Conservation (phyloP, 1,284 basidiomycete species). For the Spongiforma sp. region DNA sequence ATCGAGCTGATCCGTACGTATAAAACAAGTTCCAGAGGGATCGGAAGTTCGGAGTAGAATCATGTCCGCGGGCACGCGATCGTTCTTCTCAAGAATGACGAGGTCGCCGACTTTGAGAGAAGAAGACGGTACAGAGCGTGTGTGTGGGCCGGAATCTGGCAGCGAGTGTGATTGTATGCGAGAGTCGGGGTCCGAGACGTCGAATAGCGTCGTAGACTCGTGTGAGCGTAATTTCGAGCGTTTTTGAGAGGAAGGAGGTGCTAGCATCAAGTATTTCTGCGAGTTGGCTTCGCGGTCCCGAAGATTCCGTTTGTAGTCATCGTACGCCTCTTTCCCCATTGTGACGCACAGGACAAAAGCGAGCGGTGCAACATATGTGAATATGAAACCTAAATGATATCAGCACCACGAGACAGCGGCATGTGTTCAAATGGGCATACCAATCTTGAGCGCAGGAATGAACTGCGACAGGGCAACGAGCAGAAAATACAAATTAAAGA, state of each 20-base stretch:
- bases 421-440: slow-evolving; percentile 46
- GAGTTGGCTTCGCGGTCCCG: slow-evolving; percentile 97
- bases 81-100: slow-evolving; percentile 94
- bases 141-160: slow-evolving; percentile 51
- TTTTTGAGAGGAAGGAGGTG: slow-evolving; percentile 49
- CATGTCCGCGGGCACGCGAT: slow-evolving; percentile 95
- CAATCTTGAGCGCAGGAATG: slow-evolving; percentile 95
- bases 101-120: slow-evolving; percentile 92
- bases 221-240: slow-evolving; percentile 38
- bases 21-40: slow-evolving; percentile 91
- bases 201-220: slow-evolving; percentile 27
- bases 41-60: slow-evolving; percentile 90
- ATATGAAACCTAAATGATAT: slow-evolving; percentile 77
- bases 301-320: slow-evolving; percentile 93
- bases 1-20: slow-evolving; percentile 97
- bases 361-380: slow-evolving; percentile 95
- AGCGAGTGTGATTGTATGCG: slow-evolving; percentile 24
- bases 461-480: slow-evolving; percentile 97
- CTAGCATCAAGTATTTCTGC: slow-evolving; percentile 85
- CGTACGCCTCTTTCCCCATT: slow-evolving; percentile 98
- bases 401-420: slow-evolving; percentile 4
- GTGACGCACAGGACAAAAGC: slow-evolving; percentile 95
- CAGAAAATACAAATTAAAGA: slow-evolving; percentile 99
- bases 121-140: slow-evolving; percentile 86
- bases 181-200: slow-evolving; percentile 24